A percentile compares a stretch with the other conserved stretches of the same genome.
Conservation (phyloP, 495 filamentous ascomycete genomes). For the Geoglossum glabrum region DNA sequence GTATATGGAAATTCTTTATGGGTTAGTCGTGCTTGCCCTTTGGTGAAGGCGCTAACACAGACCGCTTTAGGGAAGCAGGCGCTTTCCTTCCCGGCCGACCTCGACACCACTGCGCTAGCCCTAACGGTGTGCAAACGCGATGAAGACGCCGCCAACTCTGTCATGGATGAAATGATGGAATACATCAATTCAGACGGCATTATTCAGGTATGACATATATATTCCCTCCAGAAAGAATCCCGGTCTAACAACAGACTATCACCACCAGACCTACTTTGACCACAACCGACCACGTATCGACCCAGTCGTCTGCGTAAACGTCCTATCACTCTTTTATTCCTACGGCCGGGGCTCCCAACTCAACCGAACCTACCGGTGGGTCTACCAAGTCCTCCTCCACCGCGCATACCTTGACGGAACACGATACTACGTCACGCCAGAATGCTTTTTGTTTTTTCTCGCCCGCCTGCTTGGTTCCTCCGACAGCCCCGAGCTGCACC, state of each 20-base stretch:
- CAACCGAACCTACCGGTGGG: not conserved
- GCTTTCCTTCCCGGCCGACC: constrained; percentile 11
- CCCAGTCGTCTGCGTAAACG: constrained; percentile 11
- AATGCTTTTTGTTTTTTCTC: constrained; percentile 12
- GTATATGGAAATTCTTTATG: constrained; percentile 4
- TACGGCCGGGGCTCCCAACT: constrained; percentile 4
- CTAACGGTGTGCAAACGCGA: not conserved
- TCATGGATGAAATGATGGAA: constrained; percentile 13
- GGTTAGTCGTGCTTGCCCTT: not conserved
- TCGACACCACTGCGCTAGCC: constrained; percentile 14
- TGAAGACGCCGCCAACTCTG: not conserved
- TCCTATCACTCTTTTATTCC: constrained; percentile 9
- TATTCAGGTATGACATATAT: not conserved
- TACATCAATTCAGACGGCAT: constrained; percentile 10
- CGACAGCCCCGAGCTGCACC: not conserved
- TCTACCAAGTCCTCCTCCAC: constrained; percentile 4
- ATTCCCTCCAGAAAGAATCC: not conserved
- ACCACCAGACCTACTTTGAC: constrained; percentile 10
- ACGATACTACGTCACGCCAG: constrained; percentile 10
- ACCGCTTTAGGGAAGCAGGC: not conserved
- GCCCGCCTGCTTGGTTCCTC: not conserved
- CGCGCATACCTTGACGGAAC: constrained; percentile 15
- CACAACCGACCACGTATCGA: constrained; percentile 9
- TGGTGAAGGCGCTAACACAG: not conserved
- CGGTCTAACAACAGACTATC: not conserved